Conservation (phyloP, 306 rosid species). For the Cucurbita moschata region DNA sequence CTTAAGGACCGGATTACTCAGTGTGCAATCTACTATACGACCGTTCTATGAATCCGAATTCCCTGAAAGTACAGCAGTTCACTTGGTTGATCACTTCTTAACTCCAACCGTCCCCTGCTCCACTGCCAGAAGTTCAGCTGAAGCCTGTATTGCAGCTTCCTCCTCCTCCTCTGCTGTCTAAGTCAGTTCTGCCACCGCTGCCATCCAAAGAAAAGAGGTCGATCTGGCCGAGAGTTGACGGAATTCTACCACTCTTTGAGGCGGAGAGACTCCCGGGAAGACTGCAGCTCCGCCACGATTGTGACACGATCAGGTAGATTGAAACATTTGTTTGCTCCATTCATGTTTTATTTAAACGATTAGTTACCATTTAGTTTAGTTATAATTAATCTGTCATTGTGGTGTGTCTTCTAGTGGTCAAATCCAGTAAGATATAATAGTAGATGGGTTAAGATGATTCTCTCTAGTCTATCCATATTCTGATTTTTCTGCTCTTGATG, state of each 20-base stretch:
- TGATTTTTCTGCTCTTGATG: not conserved
- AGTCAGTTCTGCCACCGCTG: constrained; percentile 17
- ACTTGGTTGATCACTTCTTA: constrained; percentile 9
- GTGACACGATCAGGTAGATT: constrained; percentile 90
- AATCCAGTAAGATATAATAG: not conserved
- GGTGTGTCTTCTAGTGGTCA: not conserved
- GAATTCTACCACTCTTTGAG: constrained; percentile 85
- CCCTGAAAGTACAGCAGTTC: constrained; percentile 41
- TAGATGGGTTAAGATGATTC: not conserved
- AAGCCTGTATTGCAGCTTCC: constrained; percentile 20
- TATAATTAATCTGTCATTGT: not conserved
- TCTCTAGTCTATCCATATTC: not conserved
- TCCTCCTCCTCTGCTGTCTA: constrained; percentile 13
- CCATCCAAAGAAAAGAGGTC: constrained; percentile 27
- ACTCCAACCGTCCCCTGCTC: constrained; percentile 9
- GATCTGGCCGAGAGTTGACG: constrained; percentile 52
- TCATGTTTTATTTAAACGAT: not conserved
- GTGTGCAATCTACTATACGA: constrained; percentile 49
- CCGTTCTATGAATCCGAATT: constrained; percentile 65
- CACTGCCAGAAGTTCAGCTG: not conserved
- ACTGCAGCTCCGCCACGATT: constrained; percentile 20
- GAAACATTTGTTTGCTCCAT: constrained; percentile 3
- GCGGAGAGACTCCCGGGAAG: constrained; percentile 73
- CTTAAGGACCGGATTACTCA: constrained; percentile 37
- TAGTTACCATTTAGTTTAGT: not conserved